Conservation (phyloP, 2,329 filamentous ascomycete genomes). For the Colletotrichum trifolii region DNA sequence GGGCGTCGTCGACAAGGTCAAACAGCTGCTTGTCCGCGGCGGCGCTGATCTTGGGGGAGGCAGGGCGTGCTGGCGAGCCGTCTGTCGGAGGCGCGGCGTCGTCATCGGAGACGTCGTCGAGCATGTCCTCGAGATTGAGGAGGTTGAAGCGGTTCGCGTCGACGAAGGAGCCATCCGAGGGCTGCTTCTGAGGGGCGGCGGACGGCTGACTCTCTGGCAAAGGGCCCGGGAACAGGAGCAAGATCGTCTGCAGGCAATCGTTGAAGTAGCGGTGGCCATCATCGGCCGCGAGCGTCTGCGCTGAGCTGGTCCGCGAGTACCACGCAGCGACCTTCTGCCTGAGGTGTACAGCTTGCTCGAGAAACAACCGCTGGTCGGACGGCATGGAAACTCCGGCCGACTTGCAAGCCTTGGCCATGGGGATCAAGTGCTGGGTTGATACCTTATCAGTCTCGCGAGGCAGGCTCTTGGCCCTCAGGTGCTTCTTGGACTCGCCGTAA, state of each 20-base stretch:
- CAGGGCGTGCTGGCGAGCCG: not conserved
- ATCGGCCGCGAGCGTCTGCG: not conserved
- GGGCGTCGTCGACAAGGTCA: slow-evolving; percentile 4
- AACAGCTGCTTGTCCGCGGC: not conserved
- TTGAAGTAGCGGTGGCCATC: slow-evolving; percentile 4
- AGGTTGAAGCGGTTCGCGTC: not conserved
- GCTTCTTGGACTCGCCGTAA: not conserved
- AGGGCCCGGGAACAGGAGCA: not conserved
- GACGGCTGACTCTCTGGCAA: not conserved
- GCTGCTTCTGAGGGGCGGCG: not conserved
- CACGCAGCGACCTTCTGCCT: not conserved
- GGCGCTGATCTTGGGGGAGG: too few relatives aligned
- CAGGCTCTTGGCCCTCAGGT: not conserved
- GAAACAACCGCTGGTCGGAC: not conserved
- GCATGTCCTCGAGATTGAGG: not conserved
- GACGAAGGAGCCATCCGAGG: not conserved
- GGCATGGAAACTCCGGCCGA: not conserved
- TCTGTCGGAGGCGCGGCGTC: not conserved
- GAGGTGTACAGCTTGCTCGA: slow-evolving; percentile 3
- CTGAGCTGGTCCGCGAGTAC: not conserved
- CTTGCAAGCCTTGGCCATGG: slow-evolving; percentile 3
- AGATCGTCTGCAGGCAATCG: not conserved
- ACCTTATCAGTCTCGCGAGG: not conserved
- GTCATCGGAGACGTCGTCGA: not conserved
- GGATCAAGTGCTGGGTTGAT: not conserved